Base-by-base conservation (phyloP, 1,284 basidiomycete species). In the Trichosporon sp. region DNA sequence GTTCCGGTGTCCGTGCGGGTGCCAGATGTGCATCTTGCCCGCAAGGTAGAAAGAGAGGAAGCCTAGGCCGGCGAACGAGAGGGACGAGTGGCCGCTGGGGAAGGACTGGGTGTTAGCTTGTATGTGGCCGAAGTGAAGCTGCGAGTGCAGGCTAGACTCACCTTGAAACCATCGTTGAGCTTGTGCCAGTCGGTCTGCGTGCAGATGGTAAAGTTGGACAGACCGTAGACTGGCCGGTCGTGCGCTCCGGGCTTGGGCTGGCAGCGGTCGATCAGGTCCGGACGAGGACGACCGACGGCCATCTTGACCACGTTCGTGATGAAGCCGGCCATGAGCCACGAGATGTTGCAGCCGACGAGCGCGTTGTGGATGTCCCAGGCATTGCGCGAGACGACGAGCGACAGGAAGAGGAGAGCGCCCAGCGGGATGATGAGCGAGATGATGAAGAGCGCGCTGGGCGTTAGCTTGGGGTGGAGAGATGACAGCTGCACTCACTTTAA, bases 11-110 rank as follows among this genome's bases (percentile, higher is more conserved):
- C 92, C 92, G 46, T 87, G 84, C 52, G 82, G 82, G 76, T 96
- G 92, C 71, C 93, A 96, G 10, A 97, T 81, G 74, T 95, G 94
- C 72, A 96, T 81, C 80, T 98, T 98, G 4, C 93, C 94, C 7
- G 91, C 89, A 4, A 94, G 80, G 77, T 95, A 98, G 69, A 92
- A 89, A 4, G 89, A 84, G 34, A 99, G 82, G 81, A 94, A 98
- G 1, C 91, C 91, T 3, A 98, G 84, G 1, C 95, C 95, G 9
- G 93, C 91, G 74, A 95, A 98, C 0, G 92, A 90, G 59, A 95
- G 63, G 29, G 78, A 79, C 46, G 73, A 75, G 81, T 98, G 95
- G 0, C 95, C 95, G 58, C 90, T 93, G 4, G 92, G 92, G 80
- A 99, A 97, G 74, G 90, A 93, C 71, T 78, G 58, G 19, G 14